Evolutionary conservation across 192 early-diverging fungal species (phyloP), one percentile per base, ranked within the genome.

Genomic region (Coemansia sp.): DNA sequence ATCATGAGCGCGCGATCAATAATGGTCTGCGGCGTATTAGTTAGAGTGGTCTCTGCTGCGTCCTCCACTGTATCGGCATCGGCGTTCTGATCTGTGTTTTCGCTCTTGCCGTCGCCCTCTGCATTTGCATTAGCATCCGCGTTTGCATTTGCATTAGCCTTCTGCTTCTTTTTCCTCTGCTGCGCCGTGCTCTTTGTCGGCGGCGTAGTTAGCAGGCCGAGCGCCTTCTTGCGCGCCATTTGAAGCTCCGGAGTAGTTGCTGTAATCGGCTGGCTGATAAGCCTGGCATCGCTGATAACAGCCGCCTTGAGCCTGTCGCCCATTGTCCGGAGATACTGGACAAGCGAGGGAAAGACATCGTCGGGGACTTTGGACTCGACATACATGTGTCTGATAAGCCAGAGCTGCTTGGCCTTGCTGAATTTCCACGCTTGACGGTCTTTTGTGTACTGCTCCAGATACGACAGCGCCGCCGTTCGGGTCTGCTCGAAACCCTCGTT

Each of bases 361-460:
- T 39, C 32, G 25, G 75, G 75, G 10, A 78, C 45, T 8, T 54
- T 61, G 16, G 60, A 35, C 23, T 68, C 70, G 13, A 60, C 27
- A 47, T 80, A 80, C n/a, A 80, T 32, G 54, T 80, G 71, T 4
- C 66, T 67, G 27, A 74, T 36, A 9, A 80, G 30, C 77, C 77
- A 80, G 28, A 70, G 61, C 34, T 80, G 72, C 52, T 60, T 65
- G n/a, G 71, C 68, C 46, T 74, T 74, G 61, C 67, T 74, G 61
- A 80, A 80, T 28, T 80, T 80, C 77, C 77, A 80, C 1, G 55
- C 13, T 0, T 9, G 42, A 4, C 56, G 65, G n/a, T 54, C 28
- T 13, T 39, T 19, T 16, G 48, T 48, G 67, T 67, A 80, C 30
- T 67, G 53, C 42, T 62, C 13, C 11, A 80, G 49, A 39, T 80